phyloP scores from a whole-genome alignment of 345 rosid species.

The Boechera divaricarpa region DNA sequence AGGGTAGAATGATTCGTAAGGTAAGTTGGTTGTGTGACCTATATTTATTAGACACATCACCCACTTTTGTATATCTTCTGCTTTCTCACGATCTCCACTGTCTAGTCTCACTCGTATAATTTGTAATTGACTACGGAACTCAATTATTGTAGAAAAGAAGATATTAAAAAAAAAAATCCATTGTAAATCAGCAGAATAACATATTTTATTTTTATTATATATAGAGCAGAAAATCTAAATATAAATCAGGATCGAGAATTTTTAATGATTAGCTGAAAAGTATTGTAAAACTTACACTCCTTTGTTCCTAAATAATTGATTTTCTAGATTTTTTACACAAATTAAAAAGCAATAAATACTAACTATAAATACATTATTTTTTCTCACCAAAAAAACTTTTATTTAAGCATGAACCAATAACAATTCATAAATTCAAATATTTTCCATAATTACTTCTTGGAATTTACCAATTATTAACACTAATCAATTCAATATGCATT shows the following conservation, averaged over 20 bases:
- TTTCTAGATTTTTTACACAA: no score
- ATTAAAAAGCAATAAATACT: no score
- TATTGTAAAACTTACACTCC: not conserved
- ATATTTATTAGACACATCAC: constrained; percentile 30
- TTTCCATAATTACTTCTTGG: no score
- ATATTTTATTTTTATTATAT: not conserved
- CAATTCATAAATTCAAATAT: no score
- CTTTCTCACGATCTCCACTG: constrained; percentile 12
- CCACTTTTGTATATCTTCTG: not conserved
- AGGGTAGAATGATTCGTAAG: constrained; percentile 28
- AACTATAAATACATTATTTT: no score
- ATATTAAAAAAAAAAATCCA: not conserved
- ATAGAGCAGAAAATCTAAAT: not conserved
- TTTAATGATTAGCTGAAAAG: not conserved
- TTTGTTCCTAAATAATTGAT: no score
- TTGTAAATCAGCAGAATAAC: not conserved
- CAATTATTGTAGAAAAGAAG: not conserved
- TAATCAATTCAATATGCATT: no score
- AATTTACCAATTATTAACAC: no score
- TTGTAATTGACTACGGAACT: not conserved
- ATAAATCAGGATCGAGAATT: not conserved
- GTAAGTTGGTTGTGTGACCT: constrained; percentile 19
- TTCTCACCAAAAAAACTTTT: no score
- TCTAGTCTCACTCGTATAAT: not conserved
- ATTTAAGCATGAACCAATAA: no score